A percentile compares a stretch with the other conserved stretches of the same genome.
Conservation (phyloP, 768 basidiomycete genomes). For the Suillus bovinus region DNA sequence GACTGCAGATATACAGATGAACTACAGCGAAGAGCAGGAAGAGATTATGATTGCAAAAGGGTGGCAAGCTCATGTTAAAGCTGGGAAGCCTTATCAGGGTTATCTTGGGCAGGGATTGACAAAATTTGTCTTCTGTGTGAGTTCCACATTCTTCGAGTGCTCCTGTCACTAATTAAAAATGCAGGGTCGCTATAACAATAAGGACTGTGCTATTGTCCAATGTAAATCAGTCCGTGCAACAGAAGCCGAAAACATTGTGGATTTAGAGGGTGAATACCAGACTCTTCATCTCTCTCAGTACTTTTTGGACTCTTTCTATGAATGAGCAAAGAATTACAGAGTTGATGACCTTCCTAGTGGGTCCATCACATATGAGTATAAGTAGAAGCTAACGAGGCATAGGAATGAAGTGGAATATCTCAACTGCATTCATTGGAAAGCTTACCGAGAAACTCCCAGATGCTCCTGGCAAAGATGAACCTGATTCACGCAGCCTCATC, state of each 20-base stretch:
- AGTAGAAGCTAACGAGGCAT: neutral
- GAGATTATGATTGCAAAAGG: conserved; percentile 13
- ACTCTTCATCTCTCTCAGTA: neutral
- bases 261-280: neutral
- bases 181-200: neutral
- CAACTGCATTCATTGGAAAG: conserved; percentile 41
- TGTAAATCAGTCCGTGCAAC: neutral
- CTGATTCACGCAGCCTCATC: neutral
- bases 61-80: conserved; percentile 10
- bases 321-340: neutral
- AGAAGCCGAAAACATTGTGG: neutral
- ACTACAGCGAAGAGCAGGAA: neutral
- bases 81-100: conserved; percentile 8
- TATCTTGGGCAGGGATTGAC: conserved; percentile 16
- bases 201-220: conserved; percentile 2
- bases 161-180: neutral
- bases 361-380: neutral
- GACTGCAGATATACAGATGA: too few relatives aligned
- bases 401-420: neutral
- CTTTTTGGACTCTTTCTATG: neutral
- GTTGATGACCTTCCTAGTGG: neutral
- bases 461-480: neutral
- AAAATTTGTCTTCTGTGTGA: conserved; percentile 17
- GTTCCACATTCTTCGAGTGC: conserved; percentile 3
- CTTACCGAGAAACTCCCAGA: too few relatives aligned